Conservation (phyloP, 2,329 filamentous ascomycete genomes). For the Plenodomus tracheiphilus region DNA sequence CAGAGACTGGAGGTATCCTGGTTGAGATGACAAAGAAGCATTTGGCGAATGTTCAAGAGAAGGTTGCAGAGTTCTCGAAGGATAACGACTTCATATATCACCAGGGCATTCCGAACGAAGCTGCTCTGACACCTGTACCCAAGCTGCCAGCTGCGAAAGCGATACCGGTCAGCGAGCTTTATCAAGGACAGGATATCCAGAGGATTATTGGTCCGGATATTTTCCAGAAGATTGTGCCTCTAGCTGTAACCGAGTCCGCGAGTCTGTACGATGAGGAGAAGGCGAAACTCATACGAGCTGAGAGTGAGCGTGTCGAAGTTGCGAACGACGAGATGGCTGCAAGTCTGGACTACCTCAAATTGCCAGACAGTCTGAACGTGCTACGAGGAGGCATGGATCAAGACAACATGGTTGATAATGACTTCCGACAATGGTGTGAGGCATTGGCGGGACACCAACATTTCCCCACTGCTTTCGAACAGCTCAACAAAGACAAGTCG, state of each 20-base stretch:
- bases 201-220: slow-evolving; percentile 95
- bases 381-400: slow-evolving; percentile 92
- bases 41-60: slow-evolving; percentile 76
- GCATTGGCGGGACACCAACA: slow-evolving; percentile 86
- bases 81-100: slow-evolving; percentile 99
- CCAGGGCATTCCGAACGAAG: slow-evolving; percentile 84
- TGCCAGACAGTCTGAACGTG: slow-evolving; percentile 86
- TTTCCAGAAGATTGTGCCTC: slow-evolving; percentile 93
- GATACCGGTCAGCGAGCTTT: slow-evolving; percentile 94
- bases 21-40: slow-evolving; percentile 86
- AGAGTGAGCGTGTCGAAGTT: slow-evolving; percentile 88
- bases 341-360: slow-evolving; percentile 87
- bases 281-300: slow-evolving; percentile 89
- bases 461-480: slow-evolving; percentile 77
- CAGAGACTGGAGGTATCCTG: slow-evolving; percentile 75
- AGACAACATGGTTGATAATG: slow-evolving; percentile 82
- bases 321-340: slow-evolving; percentile 96
- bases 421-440: slow-evolving; percentile 92
- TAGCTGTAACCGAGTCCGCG: slow-evolving; percentile 93
- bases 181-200: slow-evolving; percentile 96
- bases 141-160: slow-evolving; percentile 96
- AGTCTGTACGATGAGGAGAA: slow-evolving; percentile 99
- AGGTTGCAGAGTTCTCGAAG: slow-evolving; percentile 74
- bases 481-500: slow-evolving; percentile 75
- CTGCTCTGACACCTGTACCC: slow-evolving; percentile 76